Percentiles rank a stretch among this genome's conserved stretches.
Evolutionary conservation across 1,139 yeast species (phyloP).

Genomic region (Taphrina wiesneri): DNA sequence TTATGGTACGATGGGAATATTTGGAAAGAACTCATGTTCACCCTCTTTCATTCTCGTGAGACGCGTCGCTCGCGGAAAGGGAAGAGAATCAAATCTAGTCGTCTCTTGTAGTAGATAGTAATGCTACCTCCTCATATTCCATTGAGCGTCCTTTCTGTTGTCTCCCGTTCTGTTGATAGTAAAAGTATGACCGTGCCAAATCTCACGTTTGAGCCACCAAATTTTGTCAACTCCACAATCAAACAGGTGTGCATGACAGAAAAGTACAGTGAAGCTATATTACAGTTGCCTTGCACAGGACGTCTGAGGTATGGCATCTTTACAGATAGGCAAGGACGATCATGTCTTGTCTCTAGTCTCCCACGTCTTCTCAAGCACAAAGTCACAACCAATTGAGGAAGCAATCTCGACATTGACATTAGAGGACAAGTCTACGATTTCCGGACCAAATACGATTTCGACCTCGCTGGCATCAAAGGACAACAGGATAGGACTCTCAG

Average conservation of each 20-base stretch:
- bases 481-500: constrained; percentile 36
- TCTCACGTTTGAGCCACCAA: not conserved
- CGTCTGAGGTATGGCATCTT: not conserved
- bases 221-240: not conserved
- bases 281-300: not conserved
- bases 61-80: not conserved
- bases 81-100: not conserved
- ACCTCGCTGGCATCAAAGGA: constrained; percentile 18
- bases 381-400: not conserved
- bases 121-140: not conserved
- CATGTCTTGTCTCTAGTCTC: constrained; percentile 1
- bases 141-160: no score
- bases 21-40: constrained; percentile 31
- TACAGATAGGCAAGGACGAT: constrained; percentile 8
- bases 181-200: no score
- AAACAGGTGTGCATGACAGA: not conserved
- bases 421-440: constrained; percentile 24
- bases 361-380: not conserved
- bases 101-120: not conserved
- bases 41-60: constrained; percentile 7
- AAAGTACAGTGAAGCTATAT: not conserved
- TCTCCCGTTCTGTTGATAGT: no score
- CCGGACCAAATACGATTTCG: constrained; percentile 37
- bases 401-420: constrained; percentile 25
- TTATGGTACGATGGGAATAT: constrained; percentile 35